These are phyloP conservation scores for Phytophthora tentaculata DNA, from an alignment of 352 stramenopile species.

Conservation along the genomic window DNA sequence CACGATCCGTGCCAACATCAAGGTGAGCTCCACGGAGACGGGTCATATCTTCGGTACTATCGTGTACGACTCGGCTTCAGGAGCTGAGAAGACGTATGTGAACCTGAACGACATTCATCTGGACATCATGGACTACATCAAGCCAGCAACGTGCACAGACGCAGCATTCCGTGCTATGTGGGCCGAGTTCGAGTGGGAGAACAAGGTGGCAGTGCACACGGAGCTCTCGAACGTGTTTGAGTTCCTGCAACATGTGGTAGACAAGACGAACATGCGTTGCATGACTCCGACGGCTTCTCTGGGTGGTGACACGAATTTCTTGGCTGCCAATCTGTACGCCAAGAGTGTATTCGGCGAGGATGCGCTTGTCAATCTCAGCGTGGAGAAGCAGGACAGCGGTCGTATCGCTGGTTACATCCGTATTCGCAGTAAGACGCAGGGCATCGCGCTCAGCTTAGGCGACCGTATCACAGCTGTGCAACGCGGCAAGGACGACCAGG, in stretches of 20 bases:
- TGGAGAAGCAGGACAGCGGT: conserved; percentile 99
- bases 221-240: conserved; percentile 97
- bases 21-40: conserved; percentile 99
- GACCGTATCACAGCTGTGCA: conserved; percentile 99
- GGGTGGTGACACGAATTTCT: conserved; percentile 92
- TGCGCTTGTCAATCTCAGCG: conserved; percentile 99
- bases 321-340: conserved; percentile 94
- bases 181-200: conserved; percentile 99
- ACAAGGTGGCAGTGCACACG: conserved; percentile 98
- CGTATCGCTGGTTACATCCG: conserved; percentile 98
- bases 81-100: conserved; percentile 98
- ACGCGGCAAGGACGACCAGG: conserved; percentile 84
- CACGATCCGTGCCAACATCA: conserved; percentile 98
- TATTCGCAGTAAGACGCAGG: conserved; percentile 99
- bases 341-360: conserved; percentile 97
- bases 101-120: conserved; percentile 99
- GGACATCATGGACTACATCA: conserved; percentile 99
- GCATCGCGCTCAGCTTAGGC: conserved; percentile 98
- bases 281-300: conserved; percentile 95
- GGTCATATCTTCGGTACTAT: conserved; percentile 99
- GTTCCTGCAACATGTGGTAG: conserved; percentile 98
- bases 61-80: conserved; percentile 97
- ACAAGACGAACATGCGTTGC: conserved; percentile 99
- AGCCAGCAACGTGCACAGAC: conserved; percentile 93
- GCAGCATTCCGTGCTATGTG: conserved; percentile 99